Percentiles rank a stretch among this genome's conserved stretches.
Conservation (phyloP, 1,284 basidiomycete genomes). For the Tilletia caries region DNA sequence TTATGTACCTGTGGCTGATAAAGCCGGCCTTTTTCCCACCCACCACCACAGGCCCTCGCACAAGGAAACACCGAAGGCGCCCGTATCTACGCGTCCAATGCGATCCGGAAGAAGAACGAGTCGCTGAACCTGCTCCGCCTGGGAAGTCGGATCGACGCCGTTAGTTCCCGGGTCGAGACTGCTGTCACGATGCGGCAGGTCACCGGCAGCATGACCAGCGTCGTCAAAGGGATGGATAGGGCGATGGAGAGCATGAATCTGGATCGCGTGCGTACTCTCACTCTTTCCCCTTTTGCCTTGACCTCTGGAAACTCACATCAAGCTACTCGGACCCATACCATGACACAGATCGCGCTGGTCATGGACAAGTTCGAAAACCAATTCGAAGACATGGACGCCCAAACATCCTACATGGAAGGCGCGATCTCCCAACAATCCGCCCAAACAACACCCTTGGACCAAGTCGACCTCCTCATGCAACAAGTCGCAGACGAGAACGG, state of each 20-base stretch:
- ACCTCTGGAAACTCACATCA: neutral
- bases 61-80: slow-evolving; percentile 97
- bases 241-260: slow-evolving; percentile 99
- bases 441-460: slow-evolving; percentile 89
- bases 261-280: slow-evolving; percentile 68
- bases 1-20: too few relatives aligned
- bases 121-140: slow-evolving; percentile 66
- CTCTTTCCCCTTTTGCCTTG: neutral
- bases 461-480: slow-evolving; percentile 85
- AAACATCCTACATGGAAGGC: slow-evolving; percentile 97
- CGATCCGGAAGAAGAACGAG: slow-evolving; percentile 98
- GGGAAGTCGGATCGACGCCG: slow-evolving; percentile 76
- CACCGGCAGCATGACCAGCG: slow-evolving; percentile 90
- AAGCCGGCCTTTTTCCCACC: neutral
- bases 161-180: slow-evolving; percentile 95
- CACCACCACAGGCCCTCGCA: slow-evolving; percentile 71
- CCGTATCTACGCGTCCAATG: slow-evolving; percentile 97
- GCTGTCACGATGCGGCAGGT: slow-evolving; percentile 87
- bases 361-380: slow-evolving; percentile 99
- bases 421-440: slow-evolving; percentile 92
- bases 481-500: slow-evolving; percentile 97
- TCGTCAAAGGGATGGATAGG: slow-evolving; percentile 96
- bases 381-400: slow-evolving; percentile 94
- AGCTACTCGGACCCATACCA: neutral
- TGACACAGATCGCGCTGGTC: slow-evolving; percentile 82